Conservation (phyloP, 306 rosid species). For the Quercus cerris region DNA sequence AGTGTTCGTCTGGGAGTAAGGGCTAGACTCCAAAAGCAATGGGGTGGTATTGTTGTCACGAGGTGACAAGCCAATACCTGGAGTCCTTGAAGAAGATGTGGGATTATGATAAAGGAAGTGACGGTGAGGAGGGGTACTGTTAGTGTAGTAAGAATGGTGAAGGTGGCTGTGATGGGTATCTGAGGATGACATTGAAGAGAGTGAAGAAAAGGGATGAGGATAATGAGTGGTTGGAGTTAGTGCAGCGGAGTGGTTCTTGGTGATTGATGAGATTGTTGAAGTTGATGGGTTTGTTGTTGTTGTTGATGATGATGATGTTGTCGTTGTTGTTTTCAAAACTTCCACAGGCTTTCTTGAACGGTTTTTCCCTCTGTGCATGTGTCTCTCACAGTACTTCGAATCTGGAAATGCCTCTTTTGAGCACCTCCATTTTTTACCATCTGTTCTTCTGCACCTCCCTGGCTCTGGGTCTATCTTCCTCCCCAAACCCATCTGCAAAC, state of each 20-base stretch:
- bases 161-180: conserved; percentile 30
- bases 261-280: conserved; percentile 42
- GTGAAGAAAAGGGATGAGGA: conserved; percentile 29
- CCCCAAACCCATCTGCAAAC: conserved; percentile 83
- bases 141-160: conserved; percentile 10
- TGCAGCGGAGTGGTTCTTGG: conserved; percentile 32
- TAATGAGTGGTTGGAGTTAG: conserved; percentile 40
- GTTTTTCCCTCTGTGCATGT: conserved; percentile 99
- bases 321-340: conserved; percentile 56
- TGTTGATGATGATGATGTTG: conserved; percentile 5
- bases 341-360: conserved; percentile 99
- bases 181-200: conserved; percentile 29
- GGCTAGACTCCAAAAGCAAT: conserved; percentile 54
- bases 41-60: conserved; percentile 56
- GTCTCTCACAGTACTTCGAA: conserved; percentile 97
- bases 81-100: conserved; percentile 39
- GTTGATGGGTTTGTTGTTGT: conserved; percentile 27
- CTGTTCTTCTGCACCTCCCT: conserved; percentile 97
- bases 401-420: conserved; percentile 92
- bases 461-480: conserved; percentile 98
- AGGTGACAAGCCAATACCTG: conserved; percentile 44
- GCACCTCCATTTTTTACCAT: conserved; percentile 98
- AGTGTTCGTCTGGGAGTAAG: conserved; percentile 45
- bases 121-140: conserved; percentile 16
- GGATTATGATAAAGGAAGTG: conserved; percentile 33